Conservation (phyloP, 2,329 filamentous ascomycete species). For the Thielaviopsis cerberus region DNA sequence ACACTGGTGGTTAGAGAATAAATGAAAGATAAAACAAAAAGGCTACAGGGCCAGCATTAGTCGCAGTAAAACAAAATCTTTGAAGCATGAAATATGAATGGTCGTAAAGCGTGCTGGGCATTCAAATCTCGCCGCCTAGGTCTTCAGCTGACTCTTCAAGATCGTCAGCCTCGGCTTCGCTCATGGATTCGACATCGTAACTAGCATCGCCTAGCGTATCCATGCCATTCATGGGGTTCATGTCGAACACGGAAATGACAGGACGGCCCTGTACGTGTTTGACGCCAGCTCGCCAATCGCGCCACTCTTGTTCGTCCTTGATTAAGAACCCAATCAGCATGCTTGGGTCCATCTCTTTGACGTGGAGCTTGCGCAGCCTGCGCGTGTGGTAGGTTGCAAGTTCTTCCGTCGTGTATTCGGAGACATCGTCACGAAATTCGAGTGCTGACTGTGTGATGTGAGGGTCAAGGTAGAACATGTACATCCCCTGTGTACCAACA, state of each 20-base stretch:
- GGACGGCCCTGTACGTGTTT: conserved; percentile 61
- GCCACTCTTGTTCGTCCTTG: conserved; percentile 63
- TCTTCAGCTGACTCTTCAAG: background rate
- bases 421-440: conserved; percentile 36
- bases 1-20: background rate
- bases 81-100: background rate
- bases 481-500: conserved; percentile 43
- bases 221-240: conserved; percentile 39
- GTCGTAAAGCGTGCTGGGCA: background rate
- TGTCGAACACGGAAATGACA: conserved; percentile 67
- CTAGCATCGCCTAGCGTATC: conserved; percentile 53
- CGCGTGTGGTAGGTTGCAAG: conserved; percentile 73
- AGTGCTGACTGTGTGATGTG: conserved; percentile 67
- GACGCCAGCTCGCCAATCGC: conserved; percentile 59
- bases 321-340: conserved; percentile 95
- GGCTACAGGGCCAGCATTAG: background rate
- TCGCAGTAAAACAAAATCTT: background rate
- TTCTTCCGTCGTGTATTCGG: conserved; percentile 50
- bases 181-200: conserved; percentile 77
- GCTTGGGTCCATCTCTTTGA: conserved; percentile 90
- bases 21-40: background rate
- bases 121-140: background rate
- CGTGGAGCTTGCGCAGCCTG: conserved; percentile 60
- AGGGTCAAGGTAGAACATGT: conserved; percentile 88
- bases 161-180: conserved; percentile 38